These are phyloP conservation scores for Termitomyces sp. DNA, from an alignment of 768 basidiomycete species.

Conservation along the genomic window DNA sequence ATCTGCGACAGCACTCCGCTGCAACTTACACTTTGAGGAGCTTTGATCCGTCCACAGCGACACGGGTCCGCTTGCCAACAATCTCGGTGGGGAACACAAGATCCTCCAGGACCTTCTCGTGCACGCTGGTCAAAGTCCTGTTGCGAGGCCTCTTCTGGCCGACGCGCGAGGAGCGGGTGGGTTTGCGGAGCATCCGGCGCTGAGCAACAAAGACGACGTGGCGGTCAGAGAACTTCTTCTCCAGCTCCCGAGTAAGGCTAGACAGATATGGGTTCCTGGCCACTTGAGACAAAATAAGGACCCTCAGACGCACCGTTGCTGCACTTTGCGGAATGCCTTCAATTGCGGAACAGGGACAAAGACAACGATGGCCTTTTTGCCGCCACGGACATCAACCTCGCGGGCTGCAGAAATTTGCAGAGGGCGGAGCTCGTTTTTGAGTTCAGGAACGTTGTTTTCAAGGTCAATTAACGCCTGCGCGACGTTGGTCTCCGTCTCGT, in stretches of 20 bases:
- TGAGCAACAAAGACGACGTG: constrained; percentile 99
- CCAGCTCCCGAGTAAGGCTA: constrained; percentile 96
- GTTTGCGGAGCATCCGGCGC: constrained; percentile 97
- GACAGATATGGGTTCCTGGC: constrained; percentile 11
- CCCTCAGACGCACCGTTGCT: constrained; percentile 67
- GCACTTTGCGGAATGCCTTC: constrained; percentile 98
- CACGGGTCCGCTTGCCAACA: constrained; percentile 95
- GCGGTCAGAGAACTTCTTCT: constrained; percentile 99
- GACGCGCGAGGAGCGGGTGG: constrained; percentile 87
- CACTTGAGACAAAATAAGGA: constrained; percentile 4
- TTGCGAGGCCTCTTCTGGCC: constrained; percentile 95
- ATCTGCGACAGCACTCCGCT: constrained; percentile 8
- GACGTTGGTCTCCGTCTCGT: constrained; percentile 87
- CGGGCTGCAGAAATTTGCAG: constrained; percentile 98
- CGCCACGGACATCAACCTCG: constrained; percentile 98
- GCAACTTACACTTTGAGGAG: constrained; percentile 91
- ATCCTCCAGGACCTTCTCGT: constrained; percentile 98
- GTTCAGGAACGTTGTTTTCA: constrained; percentile 96
- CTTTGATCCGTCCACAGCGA: constrained; percentile 91
- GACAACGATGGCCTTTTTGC: constrained; percentile 98
- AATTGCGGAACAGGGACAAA: constrained; percentile 97
- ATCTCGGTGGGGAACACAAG: constrained; percentile 99
- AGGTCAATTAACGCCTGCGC: constrained; percentile 97
- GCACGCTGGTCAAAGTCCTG: constrained; percentile 95
- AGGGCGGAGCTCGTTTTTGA: constrained; percentile 92